Evolutionary conservation across 2,329 filamentous ascomycete genomes (phyloP).

Genomic region (Ophiocordyceps australis): DNA sequence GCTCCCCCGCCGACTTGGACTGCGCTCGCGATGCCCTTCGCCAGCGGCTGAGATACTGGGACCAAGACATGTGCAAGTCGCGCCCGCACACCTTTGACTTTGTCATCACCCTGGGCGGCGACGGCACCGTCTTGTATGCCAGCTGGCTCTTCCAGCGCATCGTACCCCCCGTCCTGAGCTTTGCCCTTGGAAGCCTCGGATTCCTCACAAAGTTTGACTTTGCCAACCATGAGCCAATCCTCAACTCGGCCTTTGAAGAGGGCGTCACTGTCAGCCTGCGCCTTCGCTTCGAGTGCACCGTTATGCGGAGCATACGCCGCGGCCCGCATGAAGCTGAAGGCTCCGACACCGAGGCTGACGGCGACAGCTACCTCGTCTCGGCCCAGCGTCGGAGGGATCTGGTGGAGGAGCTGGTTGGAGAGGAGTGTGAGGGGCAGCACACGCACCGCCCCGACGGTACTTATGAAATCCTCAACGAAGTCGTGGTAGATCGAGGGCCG

Average conservation of each 20-base stretch:
- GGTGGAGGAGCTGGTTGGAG: conserved; percentile 77
- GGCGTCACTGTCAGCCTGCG: conserved; percentile 80
- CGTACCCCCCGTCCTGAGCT: conserved; percentile 83
- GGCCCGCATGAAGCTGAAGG: conserved; percentile 11
- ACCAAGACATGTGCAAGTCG: conserved; percentile 55
- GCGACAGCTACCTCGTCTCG: no score
- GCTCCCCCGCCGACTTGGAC: conserved; percentile 10
- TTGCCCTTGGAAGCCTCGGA: conserved; percentile 77
- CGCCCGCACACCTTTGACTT: conserved; percentile 86
- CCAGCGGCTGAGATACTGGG: conserved; percentile 63
- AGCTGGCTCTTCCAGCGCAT: conserved; percentile 95
- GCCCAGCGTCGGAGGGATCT: conserved; percentile 39
- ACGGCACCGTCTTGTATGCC: conserved; percentile 92
- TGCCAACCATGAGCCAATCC: conserved; percentile 47
- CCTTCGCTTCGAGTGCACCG: conserved; percentile 78
- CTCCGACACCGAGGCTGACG: conserved; percentile 15
- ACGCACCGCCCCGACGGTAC: conserved; percentile 75
- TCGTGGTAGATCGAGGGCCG: conserved; percentile 88
- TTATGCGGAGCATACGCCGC: conserved; percentile 59
- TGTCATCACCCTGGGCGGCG: conserved; percentile 77
- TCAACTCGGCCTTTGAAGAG: conserved; percentile 56
- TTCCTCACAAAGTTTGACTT: conserved; percentile 97
- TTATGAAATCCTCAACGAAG: conserved; percentile 85
- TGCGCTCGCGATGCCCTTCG: conserved; percentile 16
- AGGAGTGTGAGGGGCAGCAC: conserved; percentile 64